Evolutionary conservation across 2,329 filamentous ascomycete genomes (phyloP).

Genomic region (Trichoderma sp.): DNA sequence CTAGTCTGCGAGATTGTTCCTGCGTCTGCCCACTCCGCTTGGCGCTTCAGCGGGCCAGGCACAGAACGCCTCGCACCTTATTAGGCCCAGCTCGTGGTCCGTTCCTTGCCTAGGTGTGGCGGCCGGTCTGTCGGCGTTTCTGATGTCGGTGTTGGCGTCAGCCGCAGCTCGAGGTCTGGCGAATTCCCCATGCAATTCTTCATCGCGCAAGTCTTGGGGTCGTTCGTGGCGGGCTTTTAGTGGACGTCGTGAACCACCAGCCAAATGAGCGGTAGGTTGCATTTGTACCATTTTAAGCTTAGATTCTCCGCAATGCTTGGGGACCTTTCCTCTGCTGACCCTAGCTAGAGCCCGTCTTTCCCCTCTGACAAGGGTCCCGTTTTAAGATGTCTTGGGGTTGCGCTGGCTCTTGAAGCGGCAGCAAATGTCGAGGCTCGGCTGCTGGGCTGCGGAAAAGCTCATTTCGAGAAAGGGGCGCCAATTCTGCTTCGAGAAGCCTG

Average conservation of each 20-base stretch:
- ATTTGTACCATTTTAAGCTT: constrained; percentile 21
- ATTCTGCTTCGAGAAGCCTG: constrained; percentile 1
- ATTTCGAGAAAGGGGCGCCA: constrained; percentile 22
- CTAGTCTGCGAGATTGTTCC: constrained; percentile 36
- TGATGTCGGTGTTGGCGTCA: constrained; percentile 16
- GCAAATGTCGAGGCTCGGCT: constrained; percentile 6
- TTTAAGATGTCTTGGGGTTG: constrained; percentile 19
- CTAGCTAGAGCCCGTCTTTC: constrained; percentile 1
- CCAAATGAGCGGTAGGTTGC: constrained; percentile 5
- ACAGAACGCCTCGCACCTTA: constrained; percentile 15
- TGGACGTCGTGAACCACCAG: background rate
- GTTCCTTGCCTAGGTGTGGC: constrained; percentile 12
- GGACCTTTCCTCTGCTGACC: constrained; percentile 5
- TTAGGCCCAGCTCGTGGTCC: constrained; percentile 9
- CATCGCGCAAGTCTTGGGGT: background rate
- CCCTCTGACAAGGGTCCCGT: constrained; percentile 13
- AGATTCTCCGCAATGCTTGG: constrained; percentile 18
- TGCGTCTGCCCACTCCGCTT: constrained; percentile 34
- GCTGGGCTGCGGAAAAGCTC: constrained; percentile 11
- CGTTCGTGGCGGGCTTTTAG: background rate
- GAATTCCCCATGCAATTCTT: background rate
- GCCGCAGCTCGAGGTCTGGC: background rate
- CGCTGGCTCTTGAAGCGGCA: background rate
- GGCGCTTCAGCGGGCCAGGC: constrained; percentile 15
- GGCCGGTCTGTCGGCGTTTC: constrained; percentile 21